Evolutionary conservation across 1,284 basidiomycete species (phyloP).

Genomic region (Ustilago cynodontis): DNA sequence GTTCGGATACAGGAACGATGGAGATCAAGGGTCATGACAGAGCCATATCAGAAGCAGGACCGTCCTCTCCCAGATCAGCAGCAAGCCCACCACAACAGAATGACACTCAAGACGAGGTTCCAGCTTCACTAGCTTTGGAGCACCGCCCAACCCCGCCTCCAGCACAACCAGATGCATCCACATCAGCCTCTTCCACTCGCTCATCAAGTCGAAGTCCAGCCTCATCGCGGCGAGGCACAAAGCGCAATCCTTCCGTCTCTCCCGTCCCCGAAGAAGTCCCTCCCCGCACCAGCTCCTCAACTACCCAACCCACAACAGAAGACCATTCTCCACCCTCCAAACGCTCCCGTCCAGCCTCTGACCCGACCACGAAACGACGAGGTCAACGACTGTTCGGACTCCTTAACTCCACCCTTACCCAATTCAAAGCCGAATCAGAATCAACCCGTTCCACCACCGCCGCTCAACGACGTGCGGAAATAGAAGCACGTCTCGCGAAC

Average conservation of each 20-base stretch:
- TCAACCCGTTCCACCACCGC: constrained; percentile 1
- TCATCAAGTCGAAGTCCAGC: constrained; percentile 11
- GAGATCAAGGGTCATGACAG: background rate
- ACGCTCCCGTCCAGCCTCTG: background rate
- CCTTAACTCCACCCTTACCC: constrained; percentile 27
- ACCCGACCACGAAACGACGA: constrained; percentile 14
- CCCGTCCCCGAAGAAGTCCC: constrained; percentile 28
- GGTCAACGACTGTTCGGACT: constrained; percentile 34
- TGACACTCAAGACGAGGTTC: background rate
- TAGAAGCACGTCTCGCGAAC: constrained; percentile 21
- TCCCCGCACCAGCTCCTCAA: background rate
- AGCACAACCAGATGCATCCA: background rate
- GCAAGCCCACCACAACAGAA: background rate
- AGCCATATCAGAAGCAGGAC: background rate
- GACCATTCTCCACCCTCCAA: background rate
- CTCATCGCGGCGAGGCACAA: constrained; percentile 1
- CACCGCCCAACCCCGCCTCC: background rate
- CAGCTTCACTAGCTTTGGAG: background rate
- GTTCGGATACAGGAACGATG: background rate
- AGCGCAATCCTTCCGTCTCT: constrained; percentile 20
- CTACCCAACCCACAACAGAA: constrained; percentile 1
- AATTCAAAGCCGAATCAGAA: constrained; percentile 41
- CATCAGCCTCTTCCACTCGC: background rate
- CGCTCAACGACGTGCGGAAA: constrained; percentile 12
- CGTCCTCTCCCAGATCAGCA: background rate